Evolutionary conservation across 2,329 filamentous ascomycete genomes (phyloP), one percentile per base, ranked within the genome.

Genomic region (Xylaria sp.): DNA sequence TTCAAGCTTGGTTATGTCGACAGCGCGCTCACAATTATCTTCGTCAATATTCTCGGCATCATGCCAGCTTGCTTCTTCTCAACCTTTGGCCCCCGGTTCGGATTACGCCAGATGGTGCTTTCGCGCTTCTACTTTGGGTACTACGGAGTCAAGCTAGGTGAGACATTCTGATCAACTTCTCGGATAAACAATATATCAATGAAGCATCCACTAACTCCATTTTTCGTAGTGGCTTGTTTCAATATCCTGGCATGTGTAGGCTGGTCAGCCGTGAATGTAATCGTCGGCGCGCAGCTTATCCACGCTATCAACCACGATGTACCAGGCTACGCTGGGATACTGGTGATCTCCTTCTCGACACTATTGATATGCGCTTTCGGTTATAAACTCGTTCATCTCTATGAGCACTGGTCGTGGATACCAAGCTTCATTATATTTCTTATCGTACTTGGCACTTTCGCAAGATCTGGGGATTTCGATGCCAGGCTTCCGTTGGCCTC

Each of bases 81-180:
- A 1, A 92, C 88, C 20, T 93, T 94, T 75, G 92, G 92, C 2
- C 90, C 92, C 2, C 81, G 82, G 9, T 93, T 93, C 72, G 92
- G 92, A 4, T 83, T 94, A 70, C 87, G 92, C 63, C 92, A 94
- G 76, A 93, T 94, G 89, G 90, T 94, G 1, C 83, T 94, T n/a
- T 89, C 90, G 12, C 85, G 92, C 41, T 94, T 91, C 80, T 94
- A 86, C 80, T 94, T 93, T 77, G 92, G 92, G 9, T 92, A 87
- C 80, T 89, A 87, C 72, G 86, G 85, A n/a, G 88, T 89, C 36
- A 91, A 91, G 78, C 78, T 92, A 72, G 87, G 89, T 90, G 80
- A 78, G 69, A 20, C 15, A 39, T 10, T 18, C 18, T 85, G 13
- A 2, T 13, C 81, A 34, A 53, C 25, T 63, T 20, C 53, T 43